These are phyloP conservation scores for Skeletonema costatum DNA, from an alignment of 108 stramenopile species.

Conservation along the genomic window DNA sequence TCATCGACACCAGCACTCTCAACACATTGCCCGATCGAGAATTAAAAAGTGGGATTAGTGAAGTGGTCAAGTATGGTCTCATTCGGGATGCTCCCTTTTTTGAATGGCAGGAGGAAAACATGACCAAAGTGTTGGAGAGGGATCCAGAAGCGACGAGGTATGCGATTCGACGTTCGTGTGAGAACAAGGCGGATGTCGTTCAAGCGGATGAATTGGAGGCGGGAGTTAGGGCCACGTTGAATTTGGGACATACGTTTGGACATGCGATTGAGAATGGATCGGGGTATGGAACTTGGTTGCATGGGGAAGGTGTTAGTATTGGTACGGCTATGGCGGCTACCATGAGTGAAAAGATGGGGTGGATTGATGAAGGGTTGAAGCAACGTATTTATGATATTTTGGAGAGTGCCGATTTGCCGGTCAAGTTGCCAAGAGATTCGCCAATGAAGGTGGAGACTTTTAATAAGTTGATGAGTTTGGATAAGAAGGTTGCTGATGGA, in stretches of 20 bases:
- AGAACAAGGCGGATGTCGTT: slow-evolving; percentile 96
- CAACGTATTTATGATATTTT: slow-evolving; percentile 68
- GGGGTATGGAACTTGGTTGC: slow-evolving; percentile 93
- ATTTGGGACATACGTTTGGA: slow-evolving; percentile 98
- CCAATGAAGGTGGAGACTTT: slow-evolving; percentile 81
- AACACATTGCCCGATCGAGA: slow-evolving; percentile 94
- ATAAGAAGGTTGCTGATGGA: slow-evolving; percentile 94
- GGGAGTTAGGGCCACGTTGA: slow-evolving; percentile 93
- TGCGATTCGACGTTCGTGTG: slow-evolving; percentile 88
- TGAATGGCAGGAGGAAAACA: slow-evolving; percentile 90
- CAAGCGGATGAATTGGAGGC: slow-evolving; percentile 96
- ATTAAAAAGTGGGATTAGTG: slow-evolving; percentile 88
- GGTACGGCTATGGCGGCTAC: slow-evolving; percentile 96
- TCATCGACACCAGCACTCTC: slow-evolving; percentile 87
- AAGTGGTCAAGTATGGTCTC: slow-evolving; percentile 96
- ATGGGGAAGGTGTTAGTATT: slow-evolving; percentile 97
- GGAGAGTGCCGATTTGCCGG: slow-evolving; percentile 72
- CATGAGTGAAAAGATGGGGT: slow-evolving; percentile 89
- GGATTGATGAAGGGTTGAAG: slow-evolving; percentile 74
- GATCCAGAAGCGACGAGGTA: slow-evolving; percentile 81
- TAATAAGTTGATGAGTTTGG: slow-evolving; percentile 84
- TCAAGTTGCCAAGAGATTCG: slow-evolving; percentile 75
- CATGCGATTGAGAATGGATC: slow-evolving; percentile 97
- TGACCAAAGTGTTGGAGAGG: slow-evolving; percentile 76
- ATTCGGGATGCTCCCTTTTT: slow-evolving; percentile 93